phyloP scores from a whole-genome alignment of 176 grass and related monocot genomes.

The Aegilops bicornis region DNA sequence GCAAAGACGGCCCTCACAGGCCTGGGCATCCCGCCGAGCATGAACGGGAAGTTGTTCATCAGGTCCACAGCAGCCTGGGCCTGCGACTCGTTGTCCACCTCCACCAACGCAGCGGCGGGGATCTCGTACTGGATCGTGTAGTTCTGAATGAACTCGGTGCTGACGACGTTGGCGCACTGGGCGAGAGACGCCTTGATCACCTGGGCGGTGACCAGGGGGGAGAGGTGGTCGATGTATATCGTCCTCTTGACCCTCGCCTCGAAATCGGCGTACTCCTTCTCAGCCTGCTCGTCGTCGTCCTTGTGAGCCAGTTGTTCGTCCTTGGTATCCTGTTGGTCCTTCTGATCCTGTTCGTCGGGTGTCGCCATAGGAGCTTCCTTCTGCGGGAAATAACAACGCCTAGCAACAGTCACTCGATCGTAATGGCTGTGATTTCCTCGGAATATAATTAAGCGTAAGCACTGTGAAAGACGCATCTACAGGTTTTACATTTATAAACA shows the following conservation, averaged over 20 bases:
- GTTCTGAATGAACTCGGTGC: slow-evolving; percentile 60
- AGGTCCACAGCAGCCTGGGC: slow-evolving; percentile 36
- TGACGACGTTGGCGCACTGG: slow-evolving; percentile 51
- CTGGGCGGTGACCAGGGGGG: slow-evolving; percentile 38
- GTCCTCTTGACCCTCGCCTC: slow-evolving; percentile 48
- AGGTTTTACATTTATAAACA: background rate
- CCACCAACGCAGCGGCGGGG: slow-evolving; percentile 45
- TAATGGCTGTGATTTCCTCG: background rate
- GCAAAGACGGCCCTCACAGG: slow-evolving; percentile 45
- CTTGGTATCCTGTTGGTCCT: background rate
- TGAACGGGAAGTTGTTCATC: slow-evolving; percentile 64
- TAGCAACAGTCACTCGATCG: background rate
- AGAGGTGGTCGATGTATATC: slow-evolving; percentile 59
- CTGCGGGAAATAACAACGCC: background rate
- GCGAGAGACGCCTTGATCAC: slow-evolving; percentile 59
- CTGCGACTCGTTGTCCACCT: slow-evolving; percentile 37
- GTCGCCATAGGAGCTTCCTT: slow-evolving; percentile 32
- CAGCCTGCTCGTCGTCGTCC: slow-evolving; percentile 33
- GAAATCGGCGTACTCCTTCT: slow-evolving; percentile 52
- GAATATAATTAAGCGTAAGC: background rate
- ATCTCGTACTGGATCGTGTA: slow-evolving; percentile 56
- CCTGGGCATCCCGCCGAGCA: slow-evolving; percentile 61
- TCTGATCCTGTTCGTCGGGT: slow-evolving; percentile 21
- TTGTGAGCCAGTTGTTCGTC: background rate
- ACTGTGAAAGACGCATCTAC: background rate